Evolutionary conservation across 352 stramenopile genomes (phyloP).

Genomic region (Phytophthora podocarpi): DNA sequence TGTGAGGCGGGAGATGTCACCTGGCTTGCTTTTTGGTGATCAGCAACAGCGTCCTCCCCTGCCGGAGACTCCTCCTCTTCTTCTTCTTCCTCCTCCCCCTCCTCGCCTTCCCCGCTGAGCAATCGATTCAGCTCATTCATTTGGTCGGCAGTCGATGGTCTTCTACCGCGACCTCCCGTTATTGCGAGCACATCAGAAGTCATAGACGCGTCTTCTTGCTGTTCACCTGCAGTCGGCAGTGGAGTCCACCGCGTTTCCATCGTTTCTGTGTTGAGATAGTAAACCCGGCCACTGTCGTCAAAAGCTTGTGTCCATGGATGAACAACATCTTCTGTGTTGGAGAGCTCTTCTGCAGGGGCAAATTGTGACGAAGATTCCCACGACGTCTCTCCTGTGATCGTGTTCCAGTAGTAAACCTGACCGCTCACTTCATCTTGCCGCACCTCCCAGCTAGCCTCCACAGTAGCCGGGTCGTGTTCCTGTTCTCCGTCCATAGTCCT

Average conservation of each 20-base stretch:
- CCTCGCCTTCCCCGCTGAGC: constrained; percentile 55
- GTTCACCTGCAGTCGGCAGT: constrained; percentile 17
- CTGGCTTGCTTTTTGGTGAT: too few species aligned
- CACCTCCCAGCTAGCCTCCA: constrained; percentile 45
- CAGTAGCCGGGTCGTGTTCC: background rate
- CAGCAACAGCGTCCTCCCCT: too few species aligned
- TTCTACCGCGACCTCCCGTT: constrained; percentile 23
- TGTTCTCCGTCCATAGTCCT: constrained; percentile 25
- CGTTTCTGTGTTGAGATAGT: constrained; percentile 61
- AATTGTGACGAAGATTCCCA: constrained; percentile 42
- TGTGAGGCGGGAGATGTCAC: background rate
- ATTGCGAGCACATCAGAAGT: constrained; percentile 3
- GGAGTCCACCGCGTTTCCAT: constrained; percentile 61
- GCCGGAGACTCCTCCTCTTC: too few species aligned
- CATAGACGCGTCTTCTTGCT: background rate
- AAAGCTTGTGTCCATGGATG: constrained; percentile 47
- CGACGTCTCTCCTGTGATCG: constrained; percentile 54
- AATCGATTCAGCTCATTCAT: constrained; percentile 64
- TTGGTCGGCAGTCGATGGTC: constrained; percentile 64
- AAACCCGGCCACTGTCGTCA: constrained; percentile 47
- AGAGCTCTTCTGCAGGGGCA: background rate
- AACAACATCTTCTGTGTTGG: background rate
- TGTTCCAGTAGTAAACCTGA: constrained; percentile 58
- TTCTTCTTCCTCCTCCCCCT: constrained; percentile 38
- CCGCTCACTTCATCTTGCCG: constrained; percentile 50